phyloP scores from a whole-genome alignment of 1,284 basidiomycete species.

The Microbotryomycetes sp. region DNA sequence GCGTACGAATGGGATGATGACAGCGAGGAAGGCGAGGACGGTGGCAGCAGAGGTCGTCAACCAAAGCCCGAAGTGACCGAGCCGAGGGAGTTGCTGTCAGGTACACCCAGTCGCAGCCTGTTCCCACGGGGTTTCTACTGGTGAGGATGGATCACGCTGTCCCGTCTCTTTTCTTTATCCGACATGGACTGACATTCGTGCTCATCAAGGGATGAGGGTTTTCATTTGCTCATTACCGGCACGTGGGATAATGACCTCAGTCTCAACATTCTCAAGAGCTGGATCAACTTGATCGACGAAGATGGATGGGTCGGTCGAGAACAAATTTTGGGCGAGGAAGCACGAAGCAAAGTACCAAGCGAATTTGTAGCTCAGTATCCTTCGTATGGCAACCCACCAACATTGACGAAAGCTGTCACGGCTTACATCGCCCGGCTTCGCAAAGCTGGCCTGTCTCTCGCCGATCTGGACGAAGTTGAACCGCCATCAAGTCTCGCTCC shows the following conservation, averaged over 20 bases:
- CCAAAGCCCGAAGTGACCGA: slow-evolving; percentile 58
- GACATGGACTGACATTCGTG: slow-evolving; percentile 7
- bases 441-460: slow-evolving; percentile 39
- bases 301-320: slow-evolving; percentile 93
- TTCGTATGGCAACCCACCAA: slow-evolving; percentile 87
- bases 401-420: slow-evolving; percentile 81
- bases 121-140: slow-evolving; percentile 97
- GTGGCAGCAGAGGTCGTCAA: slow-evolving; percentile 43
- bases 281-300: slow-evolving; percentile 83
- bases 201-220: slow-evolving; percentile 76
- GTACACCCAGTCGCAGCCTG: slow-evolving; percentile 87
- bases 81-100: slow-evolving; percentile 71
- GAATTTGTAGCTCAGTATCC: slow-evolving; percentile 91
- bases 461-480: slow-evolving; percentile 3
- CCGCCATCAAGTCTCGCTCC: background rate
- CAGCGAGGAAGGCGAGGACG: slow-evolving; percentile 54
- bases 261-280: slow-evolving; percentile 78
- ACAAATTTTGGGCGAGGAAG: slow-evolving; percentile 91
- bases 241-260: slow-evolving; percentile 88
- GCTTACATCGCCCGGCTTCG: slow-evolving; percentile 70
- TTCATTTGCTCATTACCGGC: slow-evolving; percentile 83
- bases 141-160: slow-evolving; percentile 45
- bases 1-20: slow-evolving; percentile 78
- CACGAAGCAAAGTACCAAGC: slow-evolving; percentile 77
- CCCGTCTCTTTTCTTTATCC: background rate